Evolutionary conservation across 805 yeast genomes (phyloP).

Genomic region (Zygotorulaspora danielsina): DNA sequence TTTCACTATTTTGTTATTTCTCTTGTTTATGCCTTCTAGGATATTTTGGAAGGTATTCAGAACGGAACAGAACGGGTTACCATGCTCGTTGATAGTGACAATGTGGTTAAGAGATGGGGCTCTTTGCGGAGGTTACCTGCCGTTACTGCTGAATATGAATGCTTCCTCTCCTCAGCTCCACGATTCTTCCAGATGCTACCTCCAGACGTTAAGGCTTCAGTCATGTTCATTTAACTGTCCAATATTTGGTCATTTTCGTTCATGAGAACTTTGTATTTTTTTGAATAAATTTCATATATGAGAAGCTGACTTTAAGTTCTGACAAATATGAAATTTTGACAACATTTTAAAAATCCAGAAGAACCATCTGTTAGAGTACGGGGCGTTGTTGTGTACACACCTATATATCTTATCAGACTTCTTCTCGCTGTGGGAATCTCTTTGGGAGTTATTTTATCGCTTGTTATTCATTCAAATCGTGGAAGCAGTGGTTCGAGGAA

Average conservation of each 20-base stretch:
- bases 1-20: too few species aligned
- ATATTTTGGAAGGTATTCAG: too few species aligned
- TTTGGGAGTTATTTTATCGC: neutral
- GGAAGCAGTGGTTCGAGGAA: neutral
- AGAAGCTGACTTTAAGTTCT: slow-evolving; percentile 3
- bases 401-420: neutral
- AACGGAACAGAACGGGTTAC: neutral
- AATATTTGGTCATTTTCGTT: neutral
- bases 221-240: neutral
- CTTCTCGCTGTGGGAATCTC: slow-evolving; percentile 1
- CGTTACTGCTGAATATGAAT: too few species aligned
- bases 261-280: neutral
- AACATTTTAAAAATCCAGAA: neutral
- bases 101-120: neutral
- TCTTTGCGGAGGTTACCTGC: neutral
- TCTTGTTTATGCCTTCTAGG: too few species aligned
- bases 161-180: too few species aligned
- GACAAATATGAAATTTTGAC: slow-evolving; percentile 4
- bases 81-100: neutral
- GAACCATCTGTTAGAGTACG: neutral
- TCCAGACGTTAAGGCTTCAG: too few species aligned
- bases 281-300: neutral
- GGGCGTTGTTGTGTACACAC: neutral
- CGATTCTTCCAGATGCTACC: too few species aligned
- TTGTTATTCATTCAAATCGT: neutral